A percentile compares a stretch with the other conserved stretches of the same genome.
Conservation (phyloP, 1,284 basidiomycete genomes). For the Apiotrichum brassicae region DNA sequence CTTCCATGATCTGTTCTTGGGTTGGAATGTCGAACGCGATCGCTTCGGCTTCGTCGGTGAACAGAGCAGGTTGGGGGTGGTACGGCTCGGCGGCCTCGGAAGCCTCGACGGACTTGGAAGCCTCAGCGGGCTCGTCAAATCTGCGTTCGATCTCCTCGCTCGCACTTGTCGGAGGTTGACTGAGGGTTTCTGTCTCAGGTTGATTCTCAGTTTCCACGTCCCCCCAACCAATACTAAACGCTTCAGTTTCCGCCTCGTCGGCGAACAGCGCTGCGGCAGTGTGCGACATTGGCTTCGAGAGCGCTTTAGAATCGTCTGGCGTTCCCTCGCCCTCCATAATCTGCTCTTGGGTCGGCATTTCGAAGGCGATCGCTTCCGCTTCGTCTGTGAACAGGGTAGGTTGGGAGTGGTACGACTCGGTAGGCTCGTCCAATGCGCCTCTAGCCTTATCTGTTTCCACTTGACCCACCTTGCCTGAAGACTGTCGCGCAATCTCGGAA, state of each 20-base stretch:
- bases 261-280: conserved; percentile 16
- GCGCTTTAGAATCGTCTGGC: background rate
- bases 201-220: background rate
- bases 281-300: background rate
- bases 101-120: too few relatives aligned
- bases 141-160: too few relatives aligned
- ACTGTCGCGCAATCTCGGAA: too few relatives aligned
- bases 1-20: background rate
- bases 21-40: conserved; percentile 4
- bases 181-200: too few relatives aligned
- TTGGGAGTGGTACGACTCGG: too few relatives aligned
- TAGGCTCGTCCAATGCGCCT: too few relatives aligned
- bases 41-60: background rate
- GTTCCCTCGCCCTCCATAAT: background rate
- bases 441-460: too few relatives aligned
- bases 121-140: too few relatives aligned
- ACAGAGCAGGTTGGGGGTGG: background rate
- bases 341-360: background rate
- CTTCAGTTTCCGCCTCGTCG: conserved; percentile 7
- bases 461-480: too few relatives aligned
- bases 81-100: too few relatives aligned
- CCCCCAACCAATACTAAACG: conserved; percentile 1
- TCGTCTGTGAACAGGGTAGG: background rate
- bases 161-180: too few relatives aligned
- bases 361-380: conserved; percentile 1